A percentile compares a stretch with the other conserved stretches of the same genome.
phyloP scores from a whole-genome alignment of 371 early-diverging fungal genomes.

The Syncephalastrum racemosum region DNA sequence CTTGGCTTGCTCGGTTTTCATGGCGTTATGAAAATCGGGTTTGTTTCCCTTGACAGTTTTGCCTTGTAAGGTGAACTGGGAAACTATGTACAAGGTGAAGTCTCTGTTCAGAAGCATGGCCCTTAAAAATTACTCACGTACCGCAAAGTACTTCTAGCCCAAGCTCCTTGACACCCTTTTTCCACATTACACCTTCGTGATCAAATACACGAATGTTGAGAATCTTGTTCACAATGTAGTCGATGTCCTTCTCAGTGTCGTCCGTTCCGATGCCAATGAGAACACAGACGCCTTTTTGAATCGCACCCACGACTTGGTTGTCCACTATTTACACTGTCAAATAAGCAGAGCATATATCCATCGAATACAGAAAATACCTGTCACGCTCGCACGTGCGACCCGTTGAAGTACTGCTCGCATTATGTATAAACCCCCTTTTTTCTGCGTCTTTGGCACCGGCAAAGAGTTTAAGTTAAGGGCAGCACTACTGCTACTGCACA shows the following conservation, averaged over 20 bases:
- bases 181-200: slow-evolving; percentile 71
- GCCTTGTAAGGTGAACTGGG: slow-evolving; percentile 86
- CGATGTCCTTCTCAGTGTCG: slow-evolving; percentile 75
- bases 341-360: background rate
- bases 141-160: slow-evolving; percentile 74
- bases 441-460: no score
- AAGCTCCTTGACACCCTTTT: slow-evolving; percentile 69
- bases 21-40: slow-evolving; percentile 88
- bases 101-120: background rate
- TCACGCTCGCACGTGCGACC: slow-evolving; percentile 20
- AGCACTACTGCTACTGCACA: background rate
- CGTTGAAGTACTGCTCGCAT: slow-evolving; percentile 23
- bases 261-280: slow-evolving; percentile 72
- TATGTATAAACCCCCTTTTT: background rate
- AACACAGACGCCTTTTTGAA: slow-evolving; percentile 75
- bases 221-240: slow-evolving; percentile 72
- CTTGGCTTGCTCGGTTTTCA: slow-evolving; percentile 69
- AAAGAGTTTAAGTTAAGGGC: background rate
- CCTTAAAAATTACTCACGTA: slow-evolving; percentile 24
- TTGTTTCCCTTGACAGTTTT: slow-evolving; percentile 77
- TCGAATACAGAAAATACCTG: slow-evolving; percentile 4
- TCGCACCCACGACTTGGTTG: slow-evolving; percentile 64
- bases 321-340: slow-evolving; percentile 45
- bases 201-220: slow-evolving; percentile 77
- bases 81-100: slow-evolving; percentile 46